Percentiles rank a stretch among this genome's conserved stretches.
Evolutionary conservation across 83 land plant genomes (phyloP).

Genomic region (Picea mariana): DNA sequence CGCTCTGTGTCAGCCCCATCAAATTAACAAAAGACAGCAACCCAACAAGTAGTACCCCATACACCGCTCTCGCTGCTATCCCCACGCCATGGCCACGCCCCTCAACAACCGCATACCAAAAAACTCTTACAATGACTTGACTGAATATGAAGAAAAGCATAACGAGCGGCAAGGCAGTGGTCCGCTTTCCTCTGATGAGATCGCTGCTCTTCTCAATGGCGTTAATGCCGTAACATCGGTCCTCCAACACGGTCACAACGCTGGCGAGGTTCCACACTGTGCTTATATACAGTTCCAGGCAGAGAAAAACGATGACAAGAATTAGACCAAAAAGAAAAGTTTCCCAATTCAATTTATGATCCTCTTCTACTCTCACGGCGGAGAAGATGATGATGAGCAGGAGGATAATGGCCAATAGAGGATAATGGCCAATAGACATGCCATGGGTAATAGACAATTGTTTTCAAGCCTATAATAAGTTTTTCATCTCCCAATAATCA

Average conservation of each 20-base stretch:
- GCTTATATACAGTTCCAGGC: too few species aligned
- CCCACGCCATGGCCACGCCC: conserved; percentile 9
- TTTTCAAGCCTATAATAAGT: too few species aligned
- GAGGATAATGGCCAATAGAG: conserved; percentile 29
- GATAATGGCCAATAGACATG: too few species aligned
- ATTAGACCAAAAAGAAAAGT: background rate
- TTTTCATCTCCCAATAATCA: too few species aligned
- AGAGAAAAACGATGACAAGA: conserved; percentile 9
- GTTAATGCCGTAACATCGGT: conserved; percentile 34
- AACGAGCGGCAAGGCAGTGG: conserved; percentile 28
- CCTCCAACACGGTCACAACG: conserved; percentile 59
- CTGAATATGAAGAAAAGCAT: conserved; percentile 24
- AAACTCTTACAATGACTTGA: conserved; percentile 6
- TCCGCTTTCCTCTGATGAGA: conserved; percentile 45
- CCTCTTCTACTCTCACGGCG: conserved; percentile 13
- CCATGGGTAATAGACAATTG: too few species aligned
- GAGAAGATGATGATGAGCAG: conserved; percentile 17
- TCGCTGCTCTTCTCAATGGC: conserved; percentile 42
- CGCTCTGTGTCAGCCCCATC: too few species aligned
- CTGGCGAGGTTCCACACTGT: conserved; percentile 54
- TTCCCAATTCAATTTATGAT: background rate
- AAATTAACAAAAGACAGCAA: background rate
- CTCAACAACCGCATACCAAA: conserved; percentile 22
- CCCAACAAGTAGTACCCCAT: conserved; percentile 15
- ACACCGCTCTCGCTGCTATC: conserved; percentile 16